Evolutionary conservation across 2,329 filamentous ascomycete species (phyloP), one percentile per base, ranked within the genome.

Genomic region (Cephalotrichum gorgonifer): DNA sequence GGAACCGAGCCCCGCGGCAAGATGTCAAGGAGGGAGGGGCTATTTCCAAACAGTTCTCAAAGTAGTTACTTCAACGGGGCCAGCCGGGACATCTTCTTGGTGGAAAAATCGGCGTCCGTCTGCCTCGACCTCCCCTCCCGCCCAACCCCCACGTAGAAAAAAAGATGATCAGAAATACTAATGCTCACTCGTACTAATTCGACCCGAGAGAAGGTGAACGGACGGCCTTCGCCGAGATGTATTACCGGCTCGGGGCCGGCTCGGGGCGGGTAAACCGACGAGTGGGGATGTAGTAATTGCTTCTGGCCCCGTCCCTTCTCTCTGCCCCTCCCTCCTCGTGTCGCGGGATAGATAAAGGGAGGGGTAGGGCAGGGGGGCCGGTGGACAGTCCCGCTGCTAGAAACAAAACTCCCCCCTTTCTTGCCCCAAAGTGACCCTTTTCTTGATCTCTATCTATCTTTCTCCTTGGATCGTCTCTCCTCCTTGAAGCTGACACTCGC

Each of bases 31-130:
- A n/a, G n/a, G n/a, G n/a, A n/a, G n/a, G n/a, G n/a, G n/a, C n/a
- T n/a, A n/a, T 35, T 35, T 35, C 11, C n/a, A n/a, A n/a, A n/a
- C n/a, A n/a, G n/a, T n/a, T n/a, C n/a, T n/a, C n/a, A n/a, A n/a
- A n/a, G n/a, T n/a, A n/a, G n/a, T n/a, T n/a, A n/a, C n/a, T n/a
- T n/a, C n/a, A n/a, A n/a, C n/a, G 15, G 17, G 23, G 30, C n/a
- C 15, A 30, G 28, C 39, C n/a, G 31, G 23, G 26, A 9, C 20
- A 11, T 38, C 11, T 27, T 41, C 31, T 48, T 48, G 46, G 46
- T 48, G 46, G 46, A 28, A 42, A 48, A 26, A 42, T 48, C 46
- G 35, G 35, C 46, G 20, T 48, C 46, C 46, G 46, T 20, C 8
- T 30, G 26, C 7, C 12, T n/a, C 7, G 28, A 7, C 28, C 28